Base-by-base conservation (phyloP, 2,329 filamentous ascomycete species). In the Paracamarosporium sp. region DNA sequence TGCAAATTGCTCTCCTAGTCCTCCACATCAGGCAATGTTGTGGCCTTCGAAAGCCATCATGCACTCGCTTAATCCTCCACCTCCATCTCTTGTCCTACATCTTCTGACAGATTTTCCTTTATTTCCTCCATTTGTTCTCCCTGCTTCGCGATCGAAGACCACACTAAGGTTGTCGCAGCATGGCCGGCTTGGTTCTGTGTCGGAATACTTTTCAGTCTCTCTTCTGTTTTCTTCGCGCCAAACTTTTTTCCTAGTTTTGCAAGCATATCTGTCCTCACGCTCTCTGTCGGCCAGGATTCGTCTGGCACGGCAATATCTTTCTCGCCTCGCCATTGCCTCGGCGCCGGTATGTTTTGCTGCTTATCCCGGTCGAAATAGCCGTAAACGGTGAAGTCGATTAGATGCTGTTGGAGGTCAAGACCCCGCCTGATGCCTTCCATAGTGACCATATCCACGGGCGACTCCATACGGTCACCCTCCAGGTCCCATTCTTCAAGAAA, bases 341-440 rank as follows among this genome's bases (percentile, higher is more conserved):
- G 83, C 5, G 61, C 27, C 0, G 82, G 79, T 5, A 85, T 66
- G 68, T 87, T 83, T 60, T 78, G 70, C 47, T 84, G 81, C 1
- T 80, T 85, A 4, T 70, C 41, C 13, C 5, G 25, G 72, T 90
- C 81, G 27, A 88, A 76, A 68, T 84, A 84, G 0, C 90, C 90
- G 80, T 85, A 91, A 15, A 85, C 60, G 63, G 88, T 79, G 81
- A 90, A 88, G 56, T 82, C 78, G 13, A 82, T 65, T 45, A 88
- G 78, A 64, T 84, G 80, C 12, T 78, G 59, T 53, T 87, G 79
- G n/a, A 91, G 70, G 22, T 80, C 61, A 31, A 90, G 69, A 0
- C 79, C 71, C 15, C 89, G 77, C 15, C 81, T 76, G 0, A 83
- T 72, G 0, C 82, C 77, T 67, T 92, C 89, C 12, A 79, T 67